phyloP scores from a whole-genome alignment of 179 eudicot species.

The Silene vulgaris region DNA sequence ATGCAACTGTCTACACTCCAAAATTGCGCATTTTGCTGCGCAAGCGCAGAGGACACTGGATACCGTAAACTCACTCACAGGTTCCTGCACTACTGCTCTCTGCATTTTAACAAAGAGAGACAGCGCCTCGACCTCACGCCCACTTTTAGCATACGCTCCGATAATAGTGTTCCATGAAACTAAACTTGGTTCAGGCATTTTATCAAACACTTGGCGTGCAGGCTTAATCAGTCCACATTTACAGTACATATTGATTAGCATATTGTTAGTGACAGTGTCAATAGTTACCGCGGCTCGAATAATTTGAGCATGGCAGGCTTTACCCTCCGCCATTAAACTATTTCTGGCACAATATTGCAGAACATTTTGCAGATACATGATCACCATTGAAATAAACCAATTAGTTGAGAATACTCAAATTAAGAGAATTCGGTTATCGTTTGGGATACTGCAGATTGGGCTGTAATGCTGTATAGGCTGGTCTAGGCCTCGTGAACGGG shows the following conservation, averaged over 20 bases:
- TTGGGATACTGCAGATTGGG: too few species aligned
- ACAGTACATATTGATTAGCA: constrained; percentile 60
- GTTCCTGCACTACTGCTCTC: constrained; percentile 26
- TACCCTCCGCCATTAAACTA: constrained; percentile 37
- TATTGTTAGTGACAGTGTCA: constrained; percentile 49
- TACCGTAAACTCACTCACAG: constrained; percentile 51
- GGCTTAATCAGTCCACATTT: constrained; percentile 46
- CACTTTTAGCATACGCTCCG: constrained; percentile 47
- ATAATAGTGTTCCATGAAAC: constrained; percentile 84
- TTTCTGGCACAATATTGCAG: constrained; percentile 55
- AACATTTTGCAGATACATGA: constrained; percentile 33
- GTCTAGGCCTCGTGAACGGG: too few species aligned
- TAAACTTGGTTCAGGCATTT: constrained; percentile 46
- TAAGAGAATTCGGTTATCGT: too few species aligned
- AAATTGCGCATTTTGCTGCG: constrained; percentile 48
- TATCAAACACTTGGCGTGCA: constrained; percentile 62
- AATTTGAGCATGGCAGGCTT: constrained; percentile 51
- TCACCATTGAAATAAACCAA: constrained; percentile 7
- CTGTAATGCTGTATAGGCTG: too few species aligned
- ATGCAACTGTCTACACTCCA: constrained; percentile 61
- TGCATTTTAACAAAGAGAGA: constrained; percentile 51
- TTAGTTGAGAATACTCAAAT: too few species aligned
- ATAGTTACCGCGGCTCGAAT: constrained; percentile 36
- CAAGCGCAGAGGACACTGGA: constrained; percentile 71
- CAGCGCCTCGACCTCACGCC: constrained; percentile 40